Evolutionary conservation across 176 grass and related monocot species (phyloP).

Genomic region (Sorghum bicolor): Sorghum_bicolor_NCBIv3 NC_012871.2:65644501-65645000

Average conservation of each 20-base stretch:
- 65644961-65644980: not conserved
- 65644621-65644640: not conserved
- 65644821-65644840: not conserved
- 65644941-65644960: not conserved
- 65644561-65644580: not conserved
- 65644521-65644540: no score
- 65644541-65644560: not conserved
- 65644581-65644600: not conserved
- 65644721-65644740: not conserved
- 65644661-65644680: not conserved
- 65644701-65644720: not conserved
- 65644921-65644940: not conserved
- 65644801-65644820: not conserved
- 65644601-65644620: not conserved
- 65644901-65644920: not conserved
- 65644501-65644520: not conserved
- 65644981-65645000: not conserved
- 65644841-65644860: not conserved
- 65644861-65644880: not conserved
- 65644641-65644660: not conserved
- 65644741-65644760: not conserved
- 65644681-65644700: not conserved
- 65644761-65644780: not conserved
- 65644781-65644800: not conserved
- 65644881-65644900: not conserved